Evolutionary conservation across 1,284 basidiomycete species (phyloP), one percentile per base, ranked within the genome.

Genomic region (Phaffia rhodozyma): DNA sequence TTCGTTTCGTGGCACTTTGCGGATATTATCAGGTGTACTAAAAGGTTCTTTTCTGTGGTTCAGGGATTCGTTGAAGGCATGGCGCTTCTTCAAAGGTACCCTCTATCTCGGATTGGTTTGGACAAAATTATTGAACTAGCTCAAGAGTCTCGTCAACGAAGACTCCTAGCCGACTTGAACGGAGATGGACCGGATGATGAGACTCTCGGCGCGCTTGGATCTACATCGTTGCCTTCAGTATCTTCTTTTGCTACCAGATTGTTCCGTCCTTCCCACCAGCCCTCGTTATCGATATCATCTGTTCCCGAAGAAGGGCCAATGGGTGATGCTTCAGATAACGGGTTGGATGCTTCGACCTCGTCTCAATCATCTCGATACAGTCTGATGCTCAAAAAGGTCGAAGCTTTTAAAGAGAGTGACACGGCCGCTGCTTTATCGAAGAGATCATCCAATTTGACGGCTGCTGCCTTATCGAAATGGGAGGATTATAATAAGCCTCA

Each of bases 61-160:
- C 13, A 43, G 38, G 64, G 60, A 13, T 66, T 66, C 60, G 64
- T 66, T 32, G 64, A 61, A 23, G 64, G 64, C 7, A 66, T 66
- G 64, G 25, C 25, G 13, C 51, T 53, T 25, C 60, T 66, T 3
- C 64, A 66, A 47, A 49, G 30, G 16, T 66, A 66, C 29, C 64
- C 64, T 16, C 30, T 61, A 29, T 55, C 57, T 20, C 49, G 59
- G 30, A 47, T 61, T 27, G 60, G 64, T 13, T 32, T 57, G 0
- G 18, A 54, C 50, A 57, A 55, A 21, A 27, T 66, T 9, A 49
- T 66, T 32, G 50, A 66, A 32, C 60, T 66, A 49, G 64, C 64
- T 25, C 56, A 61, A 50, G 64, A 66, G 51, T 66, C 64, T 55
- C 23, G 64, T n/a, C 60, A 66, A 50, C 55, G 64, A 5, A 47